Percentiles rank a stretch among this genome's conserved stretches.
phyloP scores from a whole-genome alignment of 2,329 filamentous ascomycete genomes.

The Epicoccum nigrum region DNA sequence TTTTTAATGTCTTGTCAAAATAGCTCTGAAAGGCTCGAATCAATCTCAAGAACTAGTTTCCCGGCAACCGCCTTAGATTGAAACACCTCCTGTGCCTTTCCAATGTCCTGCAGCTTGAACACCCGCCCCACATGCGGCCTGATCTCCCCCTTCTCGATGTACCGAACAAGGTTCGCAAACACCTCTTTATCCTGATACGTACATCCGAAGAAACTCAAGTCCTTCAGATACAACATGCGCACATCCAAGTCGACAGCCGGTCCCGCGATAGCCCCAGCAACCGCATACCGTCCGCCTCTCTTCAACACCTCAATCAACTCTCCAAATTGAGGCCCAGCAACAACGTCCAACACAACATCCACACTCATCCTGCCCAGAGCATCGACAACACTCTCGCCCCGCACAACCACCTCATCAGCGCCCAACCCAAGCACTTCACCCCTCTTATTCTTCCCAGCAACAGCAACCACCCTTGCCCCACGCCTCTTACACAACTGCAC shows the following conservation, averaged over 20 bases:
- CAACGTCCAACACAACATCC: constrained; percentile 17
- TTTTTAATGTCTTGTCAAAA: too few relatives aligned
- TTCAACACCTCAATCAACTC: constrained; percentile 17
- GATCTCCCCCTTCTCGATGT: constrained; percentile 19
- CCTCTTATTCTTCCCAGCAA: constrained; percentile 10
- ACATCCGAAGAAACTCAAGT: constrained; percentile 21
- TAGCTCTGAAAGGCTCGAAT: too few relatives aligned
- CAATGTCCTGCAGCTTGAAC: constrained; percentile 16
- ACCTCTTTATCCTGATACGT: constrained; percentile 19
- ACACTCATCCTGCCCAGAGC: constrained; percentile 7
- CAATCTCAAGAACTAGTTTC: constrained; percentile 13
- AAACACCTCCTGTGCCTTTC: constrained; percentile 15
- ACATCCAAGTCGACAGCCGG: constrained; percentile 19
- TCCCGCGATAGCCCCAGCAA: constrained; percentile 17
- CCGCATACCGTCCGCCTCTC: constrained; percentile 18
- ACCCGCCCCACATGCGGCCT: constrained; percentile 16
- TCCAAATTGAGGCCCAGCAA: constrained; percentile 12
- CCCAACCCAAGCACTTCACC: constrained; percentile 5
- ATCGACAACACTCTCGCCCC: constrained; percentile 3
- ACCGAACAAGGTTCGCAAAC: constrained; percentile 16
- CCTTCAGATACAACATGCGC: constrained; percentile 17
- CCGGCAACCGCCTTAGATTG: constrained; percentile 8
- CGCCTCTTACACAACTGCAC: constrained; percentile 16
- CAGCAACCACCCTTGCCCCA: constrained; percentile 12
- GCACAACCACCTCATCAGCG: constrained; percentile 9